phyloP scores from a whole-genome alignment of 768 basidiomycete genomes.

The Auricularia cornea region DNA sequence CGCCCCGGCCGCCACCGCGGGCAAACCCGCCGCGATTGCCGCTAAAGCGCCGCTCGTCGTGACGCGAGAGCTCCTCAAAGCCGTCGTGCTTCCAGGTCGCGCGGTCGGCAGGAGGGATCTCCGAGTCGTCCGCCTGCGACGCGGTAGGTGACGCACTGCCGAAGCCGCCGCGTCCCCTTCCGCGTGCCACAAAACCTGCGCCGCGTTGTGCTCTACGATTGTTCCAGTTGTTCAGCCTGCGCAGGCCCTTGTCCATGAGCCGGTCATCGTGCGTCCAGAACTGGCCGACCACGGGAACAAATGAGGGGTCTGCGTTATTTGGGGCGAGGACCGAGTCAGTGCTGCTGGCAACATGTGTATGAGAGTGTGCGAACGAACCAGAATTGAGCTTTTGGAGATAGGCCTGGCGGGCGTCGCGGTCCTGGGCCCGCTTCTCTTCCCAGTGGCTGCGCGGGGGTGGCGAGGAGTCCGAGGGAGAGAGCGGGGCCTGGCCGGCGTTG shows the following conservation, averaged over 20 bases:
- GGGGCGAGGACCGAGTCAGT: not conserved
- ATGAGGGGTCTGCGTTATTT: conserved; percentile 66
- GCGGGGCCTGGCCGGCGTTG: conserved; percentile 21
- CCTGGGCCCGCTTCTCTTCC: not conserved
- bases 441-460: conserved; percentile 10
- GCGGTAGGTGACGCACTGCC: conserved; percentile 10
- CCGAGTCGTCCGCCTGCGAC: conserved; percentile 18
- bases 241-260: conserved; percentile 69
- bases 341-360: not conserved
- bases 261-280: conserved; percentile 97
- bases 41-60: conserved; percentile 52
- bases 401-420: conserved; percentile 55
- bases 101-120: conserved; percentile 54
- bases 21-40: conserved; percentile 40
- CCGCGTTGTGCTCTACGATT: not conserved
- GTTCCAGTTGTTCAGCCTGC: conserved; percentile 71
- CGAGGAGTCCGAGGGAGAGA: conserved; percentile 29
- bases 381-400: conserved; percentile 74
- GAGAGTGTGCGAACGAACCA: not conserved
- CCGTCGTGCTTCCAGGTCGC: conserved; percentile 75
- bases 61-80: conserved; percentile 76
- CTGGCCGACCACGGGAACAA: conserved; percentile 81
- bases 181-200: conserved; percentile 43
- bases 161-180: conserved; percentile 47
- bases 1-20: conserved; percentile 36